A percentile compares a stretch with the other conserved stretches of the same genome.
phyloP scores from a whole-genome alignment of 2,329 filamentous ascomycete genomes.

The Ceratocystis huliohia region DNA sequence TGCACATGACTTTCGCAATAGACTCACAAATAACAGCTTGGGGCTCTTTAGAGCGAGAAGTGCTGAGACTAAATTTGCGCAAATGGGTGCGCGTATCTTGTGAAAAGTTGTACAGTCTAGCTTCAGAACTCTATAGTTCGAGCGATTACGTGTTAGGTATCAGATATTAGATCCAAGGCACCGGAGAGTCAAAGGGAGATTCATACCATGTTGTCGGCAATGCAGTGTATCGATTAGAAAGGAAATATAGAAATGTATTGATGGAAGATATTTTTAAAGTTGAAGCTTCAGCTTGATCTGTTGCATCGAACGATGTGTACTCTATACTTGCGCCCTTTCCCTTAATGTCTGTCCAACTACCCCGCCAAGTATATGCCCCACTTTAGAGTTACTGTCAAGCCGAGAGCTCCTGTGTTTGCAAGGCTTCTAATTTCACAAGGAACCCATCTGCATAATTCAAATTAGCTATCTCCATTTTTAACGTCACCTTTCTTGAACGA shows the following conservation, averaged over 20 bases:
- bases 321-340: neutral
- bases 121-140: slow-evolving; percentile 54
- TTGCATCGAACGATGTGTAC: neutral
- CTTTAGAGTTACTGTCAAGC: slow-evolving; percentile 12
- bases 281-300: neutral
- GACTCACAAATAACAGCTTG: slow-evolving; percentile 87
- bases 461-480: neutral
- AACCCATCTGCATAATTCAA: neutral
- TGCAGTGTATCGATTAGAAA: no score
- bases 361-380: slow-evolving; percentile 1
- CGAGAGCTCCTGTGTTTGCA: neutral
- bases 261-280: neutral
- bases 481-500: neutral
- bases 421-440: neutral
- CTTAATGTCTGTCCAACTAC: neutral
- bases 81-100: slow-evolving; percentile 78
- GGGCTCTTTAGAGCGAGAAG: slow-evolving; percentile 71
- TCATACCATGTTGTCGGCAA: slow-evolving; percentile 5
- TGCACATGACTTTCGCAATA: neutral
- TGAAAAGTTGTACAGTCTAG: slow-evolving; percentile 84
- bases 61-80: slow-evolving; percentile 86
- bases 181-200: neutral
- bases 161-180: neutral
- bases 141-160: neutral
- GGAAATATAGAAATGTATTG: neutral